Percentiles rank a stretch among this genome's conserved stretches.
Conservation (phyloP, 768 basidiomycete species). For the Boletus tomentosulus region DNA sequence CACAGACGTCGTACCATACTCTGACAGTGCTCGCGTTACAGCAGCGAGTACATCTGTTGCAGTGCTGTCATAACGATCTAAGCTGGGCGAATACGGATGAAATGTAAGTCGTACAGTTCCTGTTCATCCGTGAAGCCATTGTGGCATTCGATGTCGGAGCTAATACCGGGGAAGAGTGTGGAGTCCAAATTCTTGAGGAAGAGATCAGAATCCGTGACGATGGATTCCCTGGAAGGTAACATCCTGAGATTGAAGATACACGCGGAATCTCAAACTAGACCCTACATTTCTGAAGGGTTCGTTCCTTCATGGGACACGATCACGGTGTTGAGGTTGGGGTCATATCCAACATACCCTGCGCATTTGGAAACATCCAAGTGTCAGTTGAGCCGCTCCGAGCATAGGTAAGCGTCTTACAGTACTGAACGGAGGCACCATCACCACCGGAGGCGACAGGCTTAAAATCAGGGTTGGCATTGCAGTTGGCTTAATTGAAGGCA, state of each 20-base stretch:
- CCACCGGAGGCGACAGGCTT: conserved; percentile 46
- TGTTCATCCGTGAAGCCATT: conserved; percentile 45
- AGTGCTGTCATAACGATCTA: conserved; percentile 26
- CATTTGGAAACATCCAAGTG: not conserved
- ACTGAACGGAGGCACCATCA: conserved; percentile 39
- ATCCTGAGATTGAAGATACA: not conserved
- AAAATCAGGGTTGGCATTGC: conserved; percentile 46
- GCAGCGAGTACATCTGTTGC: conserved; percentile 41
- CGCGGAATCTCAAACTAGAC: not conserved
- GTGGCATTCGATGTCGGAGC: conserved; percentile 40
- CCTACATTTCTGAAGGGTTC: conserved; percentile 27
- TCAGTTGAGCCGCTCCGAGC: not conserved
- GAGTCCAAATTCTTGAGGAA: conserved; percentile 32
- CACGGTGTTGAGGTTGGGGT: too few species aligned
- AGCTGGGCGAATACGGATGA: too few species aligned
- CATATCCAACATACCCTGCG: conserved; percentile 51
- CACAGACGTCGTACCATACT: conserved; percentile 33
- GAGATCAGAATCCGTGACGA: conserved; percentile 42
- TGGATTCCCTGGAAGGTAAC: conserved; percentile 25
- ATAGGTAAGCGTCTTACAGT: conserved; percentile 30
- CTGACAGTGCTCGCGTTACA: conserved; percentile 38
- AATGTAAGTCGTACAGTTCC: conserved; percentile 32
- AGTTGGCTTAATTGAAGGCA: conserved; percentile 34
- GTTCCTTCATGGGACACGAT: conserved; percentile 39
- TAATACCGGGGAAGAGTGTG: conserved; percentile 48